phyloP scores from a whole-genome alignment of 2,329 filamentous ascomycete species.

The Biscogniauxia mediterranea region DNA sequence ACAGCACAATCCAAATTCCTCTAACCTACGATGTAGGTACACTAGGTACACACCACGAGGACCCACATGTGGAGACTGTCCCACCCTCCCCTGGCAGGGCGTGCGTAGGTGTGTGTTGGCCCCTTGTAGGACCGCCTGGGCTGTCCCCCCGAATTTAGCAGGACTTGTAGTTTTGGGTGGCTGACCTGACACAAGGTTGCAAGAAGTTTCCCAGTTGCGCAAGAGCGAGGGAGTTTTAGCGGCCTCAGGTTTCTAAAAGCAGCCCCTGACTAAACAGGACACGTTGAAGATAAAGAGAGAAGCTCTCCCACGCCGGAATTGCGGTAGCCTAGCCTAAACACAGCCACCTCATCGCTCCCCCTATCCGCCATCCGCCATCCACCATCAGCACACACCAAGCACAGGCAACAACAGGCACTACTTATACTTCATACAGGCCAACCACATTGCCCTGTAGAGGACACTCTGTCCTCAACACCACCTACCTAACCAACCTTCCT shows the following conservation, averaged over 20 bases:
- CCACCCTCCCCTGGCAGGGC: background rate
- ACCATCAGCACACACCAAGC: background rate
- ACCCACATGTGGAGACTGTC: background rate
- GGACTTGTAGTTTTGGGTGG: background rate
- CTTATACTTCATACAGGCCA: background rate
- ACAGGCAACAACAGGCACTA: too few relatives aligned
- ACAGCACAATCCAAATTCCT: background rate
- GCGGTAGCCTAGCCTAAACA: background rate
- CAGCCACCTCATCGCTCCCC: too few relatives aligned
- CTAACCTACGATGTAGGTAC: too few relatives aligned
- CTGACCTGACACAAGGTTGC: background rate
- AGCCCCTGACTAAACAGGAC: background rate
- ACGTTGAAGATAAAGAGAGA: background rate
- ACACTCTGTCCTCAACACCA: constrained; percentile 24
- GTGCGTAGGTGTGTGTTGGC: background rate
- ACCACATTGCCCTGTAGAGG: constrained; percentile 6
- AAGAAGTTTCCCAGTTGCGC: background rate
- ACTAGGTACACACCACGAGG: background rate
- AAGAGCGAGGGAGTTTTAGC: background rate
- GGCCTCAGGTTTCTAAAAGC: background rate
- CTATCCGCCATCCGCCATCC: background rate
- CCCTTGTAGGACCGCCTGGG: background rate
- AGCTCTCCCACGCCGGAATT: background rate
- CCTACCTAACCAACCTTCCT: background rate
- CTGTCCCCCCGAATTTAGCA: background rate